Evolutionary conservation across 148 eudicot species (phyloP).

Genomic region (Rhododendron ovatum): DNA sequence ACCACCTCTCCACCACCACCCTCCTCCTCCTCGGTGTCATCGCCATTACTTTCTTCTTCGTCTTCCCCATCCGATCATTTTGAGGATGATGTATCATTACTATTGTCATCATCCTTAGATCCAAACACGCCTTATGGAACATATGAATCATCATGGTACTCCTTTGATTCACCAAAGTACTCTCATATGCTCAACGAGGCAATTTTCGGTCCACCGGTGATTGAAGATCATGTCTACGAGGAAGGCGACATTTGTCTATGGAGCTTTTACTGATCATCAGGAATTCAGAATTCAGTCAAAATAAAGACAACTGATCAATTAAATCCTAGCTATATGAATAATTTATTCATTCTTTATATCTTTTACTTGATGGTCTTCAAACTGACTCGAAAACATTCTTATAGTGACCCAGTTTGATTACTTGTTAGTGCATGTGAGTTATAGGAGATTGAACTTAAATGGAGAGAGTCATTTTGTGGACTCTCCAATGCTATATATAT

Average conservation of each 20-base stretch:
- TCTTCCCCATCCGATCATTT: conserved; percentile 19
- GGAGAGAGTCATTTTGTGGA: no score
- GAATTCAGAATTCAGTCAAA: neutral
- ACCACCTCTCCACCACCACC: conserved; percentile 9
- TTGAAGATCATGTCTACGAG: conserved; percentile 42
- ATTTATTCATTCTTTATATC: no score
- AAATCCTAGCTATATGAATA: neutral
- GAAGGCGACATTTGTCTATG: conserved; percentile 71
- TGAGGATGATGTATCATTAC: conserved; percentile 27
- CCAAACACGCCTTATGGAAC: neutral
- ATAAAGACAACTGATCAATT: neutral
- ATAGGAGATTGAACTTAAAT: no score
- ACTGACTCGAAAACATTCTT: no score
- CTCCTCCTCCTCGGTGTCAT: neutral
- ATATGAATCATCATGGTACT: conserved; percentile 18
- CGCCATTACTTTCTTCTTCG: conserved; percentile 15
- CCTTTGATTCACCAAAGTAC: conserved; percentile 56
- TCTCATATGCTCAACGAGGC: conserved; percentile 40
- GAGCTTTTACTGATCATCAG: conserved; percentile 47
- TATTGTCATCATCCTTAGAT: neutral
- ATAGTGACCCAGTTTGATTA: no score
- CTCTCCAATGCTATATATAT: no score
- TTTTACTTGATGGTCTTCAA: no score
- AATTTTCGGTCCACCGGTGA: conserved; percentile 44
- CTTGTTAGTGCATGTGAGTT: no score